Base-by-base conservation (phyloP, 1,139 yeast genomes). In the Yamadazyma taylorii region DNA sequence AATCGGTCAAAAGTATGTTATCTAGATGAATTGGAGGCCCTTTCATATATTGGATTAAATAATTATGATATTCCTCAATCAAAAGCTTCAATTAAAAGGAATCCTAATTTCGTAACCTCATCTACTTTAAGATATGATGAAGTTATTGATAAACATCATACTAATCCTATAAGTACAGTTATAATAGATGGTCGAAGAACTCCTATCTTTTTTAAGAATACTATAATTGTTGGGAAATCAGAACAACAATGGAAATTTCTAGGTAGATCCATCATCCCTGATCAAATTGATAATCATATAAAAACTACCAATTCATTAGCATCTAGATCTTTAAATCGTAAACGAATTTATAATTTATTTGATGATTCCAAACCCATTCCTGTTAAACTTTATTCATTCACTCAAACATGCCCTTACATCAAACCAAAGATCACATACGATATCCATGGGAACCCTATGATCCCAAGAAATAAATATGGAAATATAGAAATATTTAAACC, bases 181-280 rank as follows among this genome's bases (percentile, higher is more conserved):
- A 39, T 33, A 6, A 39, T 60, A 0, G 52, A 50, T 17, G 43
- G 46, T 0, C 43, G 38, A 23, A 47, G 36, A 21, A 49, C 48
- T 10, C 45, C 51, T 1, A 53, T 66, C 0, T 66, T 47, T 42
- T 59, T 58, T 34, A 56, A 58, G 35, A 51, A 55, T 30, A 37
- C 51, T 8, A 42, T 66, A 2, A 31, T 56, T 7, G 56, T 56
- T 3, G 71, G 70, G 2, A 66, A 61, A 43, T 64, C 73, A 0
- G 61, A 55, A 35, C 60, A 57, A 16, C 72, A 64, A 36, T 67
- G 73, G 73, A 66, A 63, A 40, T 57, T 64, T 37, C 42, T 63
- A 16, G 73, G 71, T 1, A 45, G 73, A 32, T 63, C 70, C 5
- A 46, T 66, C 8, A 45, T 39, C 23, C 53, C 55, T 4, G 50